Evolutionary conservation across 2,329 filamentous ascomycete genomes (phyloP).

Genomic region (Diaporthe eres): DNA sequence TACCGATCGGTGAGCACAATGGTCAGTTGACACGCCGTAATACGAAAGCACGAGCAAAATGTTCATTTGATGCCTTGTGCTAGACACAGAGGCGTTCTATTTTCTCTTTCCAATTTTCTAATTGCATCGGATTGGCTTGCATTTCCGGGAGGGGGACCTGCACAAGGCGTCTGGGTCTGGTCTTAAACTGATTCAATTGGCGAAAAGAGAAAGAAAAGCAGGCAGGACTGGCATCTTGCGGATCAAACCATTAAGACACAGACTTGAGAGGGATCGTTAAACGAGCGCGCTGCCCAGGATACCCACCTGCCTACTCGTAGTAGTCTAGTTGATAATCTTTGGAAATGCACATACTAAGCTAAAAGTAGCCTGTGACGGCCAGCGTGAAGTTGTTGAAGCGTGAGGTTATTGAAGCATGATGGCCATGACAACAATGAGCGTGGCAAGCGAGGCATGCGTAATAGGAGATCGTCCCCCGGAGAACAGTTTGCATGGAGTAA

Average conservation of each 20-base stretch:
- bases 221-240: conserved; percentile 18
- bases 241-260: conserved; percentile 8
- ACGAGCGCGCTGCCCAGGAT: conserved; percentile 24
- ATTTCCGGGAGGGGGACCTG: conserved; percentile 13
- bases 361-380: not conserved
- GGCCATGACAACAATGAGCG: not conserved
- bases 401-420: not conserved
- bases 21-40: not conserved
- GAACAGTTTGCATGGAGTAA: too few species aligned
- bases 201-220: conserved; percentile 18
- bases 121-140: conserved; percentile 26
- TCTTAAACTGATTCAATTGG: not conserved
- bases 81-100: not conserved
- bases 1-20: not conserved
- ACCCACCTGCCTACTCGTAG: conserved; percentile 28
- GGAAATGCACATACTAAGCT: not conserved
- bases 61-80: not conserved
- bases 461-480: not conserved
- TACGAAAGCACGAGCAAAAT: conserved; percentile 4
- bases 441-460: not conserved
- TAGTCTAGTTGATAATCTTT: conserved; percentile 34
- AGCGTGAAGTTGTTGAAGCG: not conserved
- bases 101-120: not conserved
- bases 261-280: conserved; percentile 1
- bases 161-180: conserved; percentile 18